Evolutionary conservation across 495 filamentous ascomycete genomes (phyloP), one percentile per base, ranked within the genome.

Genomic region (Podospora pseudoanserina): DNA sequence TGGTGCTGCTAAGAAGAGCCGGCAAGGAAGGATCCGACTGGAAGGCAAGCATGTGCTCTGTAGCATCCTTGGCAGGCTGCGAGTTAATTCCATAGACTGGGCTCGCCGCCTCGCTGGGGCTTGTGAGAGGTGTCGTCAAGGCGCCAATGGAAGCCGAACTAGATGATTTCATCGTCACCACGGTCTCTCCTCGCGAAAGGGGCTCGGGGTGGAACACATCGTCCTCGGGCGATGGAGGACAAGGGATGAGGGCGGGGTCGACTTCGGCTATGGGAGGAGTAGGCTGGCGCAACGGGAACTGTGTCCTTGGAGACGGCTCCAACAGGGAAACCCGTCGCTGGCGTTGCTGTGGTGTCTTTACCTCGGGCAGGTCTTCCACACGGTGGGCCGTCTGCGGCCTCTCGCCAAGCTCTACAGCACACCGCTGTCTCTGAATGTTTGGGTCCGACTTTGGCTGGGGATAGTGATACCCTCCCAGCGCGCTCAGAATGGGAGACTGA

Each of bases 1-100:
- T 91, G n/a, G 90, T 89, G n/a, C 90, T 88, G 34, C 90, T 92
- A 16, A 92, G 81, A 5, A 93, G 84, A 54, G 91, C 91, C 3
- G 91, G 91, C 5, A 93, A 84, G 56, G 90, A 92, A 16, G 91
- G 90, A 69, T 92, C 89, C 18, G 90, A 91, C 53, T 84, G 87
- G 73, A 88, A 91, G 54, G 86, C 85, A 28, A 85, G 84, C 77
- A 85, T 88, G 63, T 79, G 83, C 26, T 88, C 87, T 9, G 83
- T 79, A 65, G 83, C 81, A 57, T 87, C 83, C 66, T 86, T 85
- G 18, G 78, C 77, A 26, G 82, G 83, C 1, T 81, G 80, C 5
- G 87, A 82, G 57, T 84, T 87, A 23, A 78, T 76, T 7, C 84
- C 81, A 39, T 84, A 89, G 18, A 84, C 82, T 5, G 86, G 88